Conservation (phyloP, 345 rosid genomes). For the Euphorbia pulcherrima region DNA sequence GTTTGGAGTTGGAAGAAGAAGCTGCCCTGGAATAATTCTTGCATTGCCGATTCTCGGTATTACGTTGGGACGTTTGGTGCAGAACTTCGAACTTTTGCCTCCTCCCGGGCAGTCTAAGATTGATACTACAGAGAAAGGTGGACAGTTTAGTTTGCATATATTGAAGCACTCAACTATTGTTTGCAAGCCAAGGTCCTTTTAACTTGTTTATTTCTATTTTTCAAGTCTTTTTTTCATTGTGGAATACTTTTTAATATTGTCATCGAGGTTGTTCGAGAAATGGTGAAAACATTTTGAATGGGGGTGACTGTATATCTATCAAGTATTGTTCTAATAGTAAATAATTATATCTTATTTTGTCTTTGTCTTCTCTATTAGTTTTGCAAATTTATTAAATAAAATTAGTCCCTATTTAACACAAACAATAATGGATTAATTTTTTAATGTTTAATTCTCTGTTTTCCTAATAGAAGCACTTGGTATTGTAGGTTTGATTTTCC, state of each 20-base stretch:
- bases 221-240: neutral
- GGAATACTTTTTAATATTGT: neutral
- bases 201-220: neutral
- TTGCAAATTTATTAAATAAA: too few relatives aligned
- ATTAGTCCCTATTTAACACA: too few relatives aligned
- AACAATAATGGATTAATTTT: neutral
- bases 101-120: constrained; percentile 82
- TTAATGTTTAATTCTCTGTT: neutral
- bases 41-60: constrained; percentile 91
- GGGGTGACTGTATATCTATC: constrained; percentile 7
- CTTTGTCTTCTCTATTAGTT: neutral
- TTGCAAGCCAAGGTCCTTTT: constrained; percentile 61
- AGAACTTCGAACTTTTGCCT: constrained; percentile 92
- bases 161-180: constrained; percentile 90
- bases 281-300: neutral
- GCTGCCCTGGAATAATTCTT: constrained; percentile 96
- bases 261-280: neutral
- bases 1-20: constrained; percentile 91
- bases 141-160: constrained; percentile 95
- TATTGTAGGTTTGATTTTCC: too few relatives aligned
- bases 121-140: constrained; percentile 84
- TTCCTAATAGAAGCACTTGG: neutral
- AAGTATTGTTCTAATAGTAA: neutral
- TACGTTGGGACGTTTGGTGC: constrained; percentile 82
- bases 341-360: neutral